A percentile compares a stretch with the other conserved stretches of the same genome.
Conservation (phyloP, 1,139 yeast genomes). For the Blastobotrys raffinosifermentans region DNA sequence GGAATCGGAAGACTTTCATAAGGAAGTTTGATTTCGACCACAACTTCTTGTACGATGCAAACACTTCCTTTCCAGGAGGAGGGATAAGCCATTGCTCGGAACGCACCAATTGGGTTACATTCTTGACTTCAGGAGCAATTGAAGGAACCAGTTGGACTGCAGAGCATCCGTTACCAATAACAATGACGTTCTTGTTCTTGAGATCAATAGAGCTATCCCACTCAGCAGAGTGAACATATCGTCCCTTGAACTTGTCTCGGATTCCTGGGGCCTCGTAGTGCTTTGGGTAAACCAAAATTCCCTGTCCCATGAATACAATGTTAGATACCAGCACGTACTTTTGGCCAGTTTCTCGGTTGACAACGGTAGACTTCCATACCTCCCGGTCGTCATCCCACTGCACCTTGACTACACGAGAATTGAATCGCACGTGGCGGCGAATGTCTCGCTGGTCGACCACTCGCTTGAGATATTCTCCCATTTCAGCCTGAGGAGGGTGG, state of each 20-base stretch:
- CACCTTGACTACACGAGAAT: slow-evolving; percentile 18
- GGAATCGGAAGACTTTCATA: slow-evolving; percentile 5
- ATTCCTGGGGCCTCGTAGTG: slow-evolving; percentile 23
- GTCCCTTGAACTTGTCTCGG: slow-evolving; percentile 28
- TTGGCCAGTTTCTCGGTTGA: slow-evolving; percentile 23
- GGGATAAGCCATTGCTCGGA: slow-evolving; percentile 18
- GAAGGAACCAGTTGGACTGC: slow-evolving; percentile 30
- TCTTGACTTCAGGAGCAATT: slow-evolving; percentile 13
- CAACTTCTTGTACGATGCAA: slow-evolving; percentile 2
- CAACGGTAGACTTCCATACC: slow-evolving; percentile 20
- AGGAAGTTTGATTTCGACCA: slow-evolving; percentile 12
- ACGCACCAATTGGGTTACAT: slow-evolving; percentile 19
- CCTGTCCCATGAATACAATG: slow-evolving; percentile 21
- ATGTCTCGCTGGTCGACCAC: slow-evolving; percentile 22
- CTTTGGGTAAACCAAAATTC: slow-evolving; percentile 22
- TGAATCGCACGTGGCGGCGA: slow-evolving; percentile 16
- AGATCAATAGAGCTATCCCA: slow-evolving; percentile 23
- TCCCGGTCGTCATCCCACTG: slow-evolving; percentile 24
- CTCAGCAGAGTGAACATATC: slow-evolving; percentile 22
- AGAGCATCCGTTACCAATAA: slow-evolving; percentile 29
- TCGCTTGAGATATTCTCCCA: slow-evolving; percentile 20
- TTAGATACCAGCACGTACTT: slow-evolving; percentile 15
- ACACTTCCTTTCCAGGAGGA: slow-evolving; percentile 3
- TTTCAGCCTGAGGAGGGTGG: slow-evolving; percentile 23
- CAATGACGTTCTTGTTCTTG: slow-evolving; percentile 24